Conservation (phyloP, 2,329 filamentous ascomycete species). For the Fusarium beomiforme region DNA sequence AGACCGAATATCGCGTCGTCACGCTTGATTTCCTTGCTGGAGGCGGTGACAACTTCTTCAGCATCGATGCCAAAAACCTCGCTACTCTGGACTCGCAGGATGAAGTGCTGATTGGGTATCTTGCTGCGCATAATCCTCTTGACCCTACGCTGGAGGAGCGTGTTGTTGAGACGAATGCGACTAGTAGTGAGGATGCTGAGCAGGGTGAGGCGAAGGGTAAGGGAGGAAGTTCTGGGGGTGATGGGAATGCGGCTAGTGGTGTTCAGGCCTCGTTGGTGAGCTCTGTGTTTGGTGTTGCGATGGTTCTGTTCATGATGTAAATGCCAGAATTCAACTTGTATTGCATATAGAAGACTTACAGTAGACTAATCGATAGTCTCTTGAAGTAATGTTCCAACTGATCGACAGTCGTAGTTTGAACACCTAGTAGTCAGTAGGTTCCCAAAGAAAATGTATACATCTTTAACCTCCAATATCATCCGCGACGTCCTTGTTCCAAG, state of each 20-base stretch:
- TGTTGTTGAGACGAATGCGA: slow-evolving; percentile 39
- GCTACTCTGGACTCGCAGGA: slow-evolving; percentile 63
- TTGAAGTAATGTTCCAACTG: not conserved
- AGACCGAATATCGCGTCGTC: slow-evolving; percentile 63
- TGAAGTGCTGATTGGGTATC: slow-evolving; percentile 62
- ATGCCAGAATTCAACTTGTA: slow-evolving; percentile 7
- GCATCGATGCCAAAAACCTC: slow-evolving; percentile 47
- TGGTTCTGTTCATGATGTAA: slow-evolving; percentile 34
- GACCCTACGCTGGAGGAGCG: slow-evolving; percentile 58
- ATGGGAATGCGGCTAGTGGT: slow-evolving; percentile 13
- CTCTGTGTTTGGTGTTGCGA: slow-evolving; percentile 15
- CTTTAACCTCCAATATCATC: not conserved
- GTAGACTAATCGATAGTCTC: not conserved
- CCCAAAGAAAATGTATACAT: not conserved
- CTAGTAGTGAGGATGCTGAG: slow-evolving; percentile 9
- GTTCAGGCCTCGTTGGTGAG: slow-evolving; percentile 16
- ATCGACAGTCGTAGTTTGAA: not conserved
- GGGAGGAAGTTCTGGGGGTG: slow-evolving; percentile 3
- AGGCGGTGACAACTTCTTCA: slow-evolving; percentile 71
- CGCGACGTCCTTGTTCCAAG: not conserved
- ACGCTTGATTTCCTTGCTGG: slow-evolving; percentile 71
- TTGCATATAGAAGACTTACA: slow-evolving; percentile 9
- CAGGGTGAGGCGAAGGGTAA: slow-evolving; percentile 19
- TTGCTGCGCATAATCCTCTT: slow-evolving; percentile 59
- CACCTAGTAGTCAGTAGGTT: not conserved